Conservation (phyloP, 2,329 filamentous ascomycete genomes). For the Neonectria faginata region DNA sequence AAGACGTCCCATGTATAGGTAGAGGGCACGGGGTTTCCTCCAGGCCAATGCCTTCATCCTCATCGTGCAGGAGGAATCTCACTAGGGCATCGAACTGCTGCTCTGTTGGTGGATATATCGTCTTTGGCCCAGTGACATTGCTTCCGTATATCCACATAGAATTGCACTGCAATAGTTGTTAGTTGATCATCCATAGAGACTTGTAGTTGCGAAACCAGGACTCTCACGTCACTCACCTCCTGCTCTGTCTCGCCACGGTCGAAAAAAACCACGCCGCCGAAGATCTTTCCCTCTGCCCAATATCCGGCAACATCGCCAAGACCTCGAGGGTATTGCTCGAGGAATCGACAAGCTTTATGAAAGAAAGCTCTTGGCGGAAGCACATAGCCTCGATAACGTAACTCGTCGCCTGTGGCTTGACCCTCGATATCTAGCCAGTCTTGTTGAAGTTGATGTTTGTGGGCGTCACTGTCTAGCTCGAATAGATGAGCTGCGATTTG, state of each 20-base stretch:
- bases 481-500: no score
- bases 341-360: no score
- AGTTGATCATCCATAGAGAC: not conserved
- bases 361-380: no score
- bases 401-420: no score
- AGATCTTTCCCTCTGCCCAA: no score
- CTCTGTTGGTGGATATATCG: slow-evolving; percentile 12
- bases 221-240: slow-evolving; percentile 24
- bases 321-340: no score
- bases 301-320: no score
- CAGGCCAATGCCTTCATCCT: not conserved
- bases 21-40: slow-evolving; percentile 4
- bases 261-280: slow-evolving; percentile 42
- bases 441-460: no score
- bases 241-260: slow-evolving; percentile 39
- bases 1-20: slow-evolving; percentile 7
- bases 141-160: slow-evolving; percentile 18
- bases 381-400: no score
- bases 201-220: no score
- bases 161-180: slow-evolving; percentile 11
- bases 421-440: no score
- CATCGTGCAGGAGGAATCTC: not conserved
- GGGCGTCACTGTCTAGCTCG: no score
- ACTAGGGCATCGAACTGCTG: slow-evolving; percentile 5
- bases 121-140: not conserved